These are phyloP conservation scores for Pleurotus tuber-regium DNA, from an alignment of 768 basidiomycete genomes.

Conservation along the genomic window DNA sequence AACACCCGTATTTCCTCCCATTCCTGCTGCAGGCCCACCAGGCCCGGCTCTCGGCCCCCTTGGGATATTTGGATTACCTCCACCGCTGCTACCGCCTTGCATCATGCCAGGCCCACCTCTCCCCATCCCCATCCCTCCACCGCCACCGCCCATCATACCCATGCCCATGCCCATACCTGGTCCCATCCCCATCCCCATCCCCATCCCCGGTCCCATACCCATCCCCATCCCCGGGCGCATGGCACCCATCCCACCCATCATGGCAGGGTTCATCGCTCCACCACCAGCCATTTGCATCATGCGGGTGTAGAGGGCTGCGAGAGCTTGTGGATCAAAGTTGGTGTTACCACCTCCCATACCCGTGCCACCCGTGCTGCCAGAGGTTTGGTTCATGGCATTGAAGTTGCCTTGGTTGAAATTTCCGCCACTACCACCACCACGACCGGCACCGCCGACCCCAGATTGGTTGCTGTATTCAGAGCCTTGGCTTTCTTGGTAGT, in stretches of 20 bases:
- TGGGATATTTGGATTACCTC: slow-evolving; percentile 55
- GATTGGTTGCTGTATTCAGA: slow-evolving; percentile 16
- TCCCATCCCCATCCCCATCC: slow-evolving; percentile 37
- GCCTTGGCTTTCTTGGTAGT: slow-evolving; percentile 42
- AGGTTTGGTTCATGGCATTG: slow-evolving; percentile 23
- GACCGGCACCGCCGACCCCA: slow-evolving; percentile 18
- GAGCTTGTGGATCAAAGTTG: slow-evolving; percentile 84
- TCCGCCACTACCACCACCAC: slow-evolving; percentile 26
- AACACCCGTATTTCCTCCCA: slow-evolving; percentile 50
- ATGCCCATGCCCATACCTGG: slow-evolving; percentile 39
- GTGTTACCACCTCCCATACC: slow-evolving; percentile 32
- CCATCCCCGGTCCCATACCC: slow-evolving; percentile 35
- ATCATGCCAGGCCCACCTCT: slow-evolving; percentile 28
- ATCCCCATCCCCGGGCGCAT: slow-evolving; percentile 25
- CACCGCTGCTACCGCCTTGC: slow-evolving; percentile 26
- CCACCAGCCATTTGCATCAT: slow-evolving; percentile 88
- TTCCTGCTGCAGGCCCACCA: slow-evolving; percentile 47
- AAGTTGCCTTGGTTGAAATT: slow-evolving; percentile 47
- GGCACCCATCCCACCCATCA: slow-evolving; percentile 50
- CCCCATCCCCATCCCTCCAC: slow-evolving; percentile 36
- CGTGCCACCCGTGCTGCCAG: slow-evolving; percentile 23
- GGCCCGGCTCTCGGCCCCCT: slow-evolving; percentile 62
- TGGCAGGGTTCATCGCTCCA: slow-evolving; percentile 53
- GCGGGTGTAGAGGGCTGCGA: slow-evolving; percentile 90
- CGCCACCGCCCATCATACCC: slow-evolving; percentile 40